Base-by-base conservation (phyloP, 805 yeast species). In the Citeromyces matritensis region DNA sequence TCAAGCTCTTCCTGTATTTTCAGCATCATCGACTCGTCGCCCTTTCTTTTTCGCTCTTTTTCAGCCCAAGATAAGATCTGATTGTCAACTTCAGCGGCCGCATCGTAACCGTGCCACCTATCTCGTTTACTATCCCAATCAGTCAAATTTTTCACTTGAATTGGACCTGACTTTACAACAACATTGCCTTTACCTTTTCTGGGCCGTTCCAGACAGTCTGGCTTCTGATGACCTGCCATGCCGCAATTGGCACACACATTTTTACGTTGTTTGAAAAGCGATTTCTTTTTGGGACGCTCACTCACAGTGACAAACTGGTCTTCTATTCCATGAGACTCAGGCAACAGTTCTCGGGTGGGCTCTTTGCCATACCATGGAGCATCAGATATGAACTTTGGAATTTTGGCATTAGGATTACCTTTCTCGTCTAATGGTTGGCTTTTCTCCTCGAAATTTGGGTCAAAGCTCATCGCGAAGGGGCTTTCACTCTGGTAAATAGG, bases 21-120 rank as follows among this genome's bases (percentile, higher is more conserved):
- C 30, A 21, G 33, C 38, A n/a, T 31, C 31, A 23, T 32, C 31
- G 15, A 39, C 31, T 23, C 39, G n/a, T n/a, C n/a, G n/a, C n/a
- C n/a, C 32, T 21, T 41, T 32, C 36, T 44, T 44, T 28, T 47
- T 37, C 30, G 21, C 38, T 55, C 57, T 39, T 57, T 48, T 26
- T 38, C 43, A 33, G 60, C 57, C 69, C 78, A 69, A 29, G 55
- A 55, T 32, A 52, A 47, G 5, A 72, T 41, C 21, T 67, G 64
- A 9, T 60, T 53, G 30, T 62, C 65, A 57, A 79, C 81, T 33
- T 78, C 83, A 8, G 59, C 56, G 6, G 42, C 44, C 7, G 69
- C 61, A 29, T 77, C 73, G 45, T 71, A 80, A 0, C 94, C 94
- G 44, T 68, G 78, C 94, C 91, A 82, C 36, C 83, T 59, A 50